A percentile compares a stretch with the other conserved stretches of the same genome.
Evolutionary conservation across 495 filamentous ascomycete species (phyloP).

Genomic region (Pyrenula aspistea): DNA sequence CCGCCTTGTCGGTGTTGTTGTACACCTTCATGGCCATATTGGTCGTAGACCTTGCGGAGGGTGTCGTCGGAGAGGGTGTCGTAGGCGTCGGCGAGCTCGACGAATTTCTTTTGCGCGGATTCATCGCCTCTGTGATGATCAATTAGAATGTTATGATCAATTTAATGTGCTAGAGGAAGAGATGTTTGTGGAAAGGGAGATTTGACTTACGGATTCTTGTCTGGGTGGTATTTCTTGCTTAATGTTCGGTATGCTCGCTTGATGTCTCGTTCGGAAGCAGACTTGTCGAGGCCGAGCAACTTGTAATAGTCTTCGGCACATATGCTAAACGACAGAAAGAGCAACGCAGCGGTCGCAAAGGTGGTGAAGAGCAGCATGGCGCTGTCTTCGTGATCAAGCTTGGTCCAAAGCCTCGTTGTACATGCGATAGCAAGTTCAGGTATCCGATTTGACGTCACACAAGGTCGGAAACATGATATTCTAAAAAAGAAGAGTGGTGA

Average conservation of each 20-base stretch:
- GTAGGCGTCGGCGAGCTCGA: conserved; percentile 91
- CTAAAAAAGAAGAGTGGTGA: too few species aligned
- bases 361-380: conserved; percentile 15
- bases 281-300: conserved; percentile 69
- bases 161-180: not conserved
- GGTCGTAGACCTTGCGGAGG: conserved; percentile 84
- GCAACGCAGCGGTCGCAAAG: conserved; percentile 17
- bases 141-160: not conserved
- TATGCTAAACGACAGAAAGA: conserved; percentile 37
- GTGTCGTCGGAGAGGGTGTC: conserved; percentile 77
- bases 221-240: conserved; percentile 93
- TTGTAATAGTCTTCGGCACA: conserved; percentile 87
- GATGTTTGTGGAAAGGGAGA: conserved; percentile 2
- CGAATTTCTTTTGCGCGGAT: conserved; percentile 80
- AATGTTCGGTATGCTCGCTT: conserved; percentile 90
- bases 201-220: conserved; percentile 86
- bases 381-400: not conserved
- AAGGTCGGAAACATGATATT: not conserved
- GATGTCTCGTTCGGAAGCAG: conserved; percentile 79
- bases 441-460: not conserved
- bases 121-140: conserved; percentile 49
- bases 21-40: conserved; percentile 85
- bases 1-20: conserved; percentile 71
- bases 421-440: not conserved
- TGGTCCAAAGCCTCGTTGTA: not conserved